phyloP scores from a whole-genome alignment of 495 filamentous ascomycete species.

The Annulohypoxylon nitens region DNA sequence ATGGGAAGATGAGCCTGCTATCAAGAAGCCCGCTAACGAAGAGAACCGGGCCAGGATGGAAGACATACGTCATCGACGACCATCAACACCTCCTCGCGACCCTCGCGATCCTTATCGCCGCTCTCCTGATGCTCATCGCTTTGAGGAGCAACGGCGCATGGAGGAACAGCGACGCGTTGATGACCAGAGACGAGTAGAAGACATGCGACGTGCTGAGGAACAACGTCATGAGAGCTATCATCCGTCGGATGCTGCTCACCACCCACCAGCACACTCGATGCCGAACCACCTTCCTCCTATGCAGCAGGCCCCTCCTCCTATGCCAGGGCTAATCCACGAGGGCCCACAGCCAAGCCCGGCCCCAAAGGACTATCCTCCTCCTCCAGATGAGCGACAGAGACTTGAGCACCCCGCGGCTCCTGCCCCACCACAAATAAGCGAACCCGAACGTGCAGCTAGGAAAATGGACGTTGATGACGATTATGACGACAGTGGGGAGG shows the following conservation, averaged over 20 bases:
- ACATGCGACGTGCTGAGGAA: slow-evolving; percentile 68
- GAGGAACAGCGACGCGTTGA: slow-evolving; percentile 66
- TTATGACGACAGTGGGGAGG: slow-evolving; percentile 91
- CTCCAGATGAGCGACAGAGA: slow-evolving; percentile 60
- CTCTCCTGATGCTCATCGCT: slow-evolving; percentile 80
- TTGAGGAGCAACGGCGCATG: slow-evolving; percentile 65
- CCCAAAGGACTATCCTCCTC: slow-evolving; percentile 70
- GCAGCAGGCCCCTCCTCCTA: slow-evolving; percentile 72
- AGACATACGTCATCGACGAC: slow-evolving; percentile 81
- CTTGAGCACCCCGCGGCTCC: slow-evolving; percentile 64
- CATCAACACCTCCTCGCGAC: slow-evolving; percentile 76
- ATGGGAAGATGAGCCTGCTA: slow-evolving; percentile 85
- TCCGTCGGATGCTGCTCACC: slow-evolving; percentile 91
- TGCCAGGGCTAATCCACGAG: slow-evolving; percentile 69
- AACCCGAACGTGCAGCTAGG: slow-evolving; percentile 84
- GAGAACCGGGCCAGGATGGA: slow-evolving; percentile 89
- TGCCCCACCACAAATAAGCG: slow-evolving; percentile 61
- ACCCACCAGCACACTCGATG: slow-evolving; percentile 75
- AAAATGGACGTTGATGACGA: slow-evolving; percentile 99
- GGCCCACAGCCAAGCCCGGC: slow-evolving; percentile 66
- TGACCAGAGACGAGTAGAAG: slow-evolving; percentile 59
- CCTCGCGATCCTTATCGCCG: slow-evolving; percentile 77
- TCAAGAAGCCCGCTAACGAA: slow-evolving; percentile 89
- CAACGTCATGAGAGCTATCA: slow-evolving; percentile 83
- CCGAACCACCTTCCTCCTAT: slow-evolving; percentile 77